Base-by-base conservation (phyloP, 257 asterid species). In the Rhazya stricta region DNA sequence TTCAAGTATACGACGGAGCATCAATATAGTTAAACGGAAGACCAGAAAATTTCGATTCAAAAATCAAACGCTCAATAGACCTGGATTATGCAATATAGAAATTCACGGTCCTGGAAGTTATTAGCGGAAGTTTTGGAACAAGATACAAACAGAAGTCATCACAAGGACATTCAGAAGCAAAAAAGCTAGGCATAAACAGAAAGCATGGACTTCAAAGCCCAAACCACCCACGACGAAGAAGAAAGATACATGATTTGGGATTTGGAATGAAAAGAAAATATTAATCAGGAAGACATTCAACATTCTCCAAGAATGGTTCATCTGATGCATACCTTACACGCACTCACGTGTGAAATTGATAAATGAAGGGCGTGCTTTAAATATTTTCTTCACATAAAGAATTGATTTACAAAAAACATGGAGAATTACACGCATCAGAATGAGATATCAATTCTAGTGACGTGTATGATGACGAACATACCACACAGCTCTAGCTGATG, bases 81-180 rank as follows among this genome's bases (percentile, higher is more conserved):
- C 21, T 12, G 25, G 13, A 54, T 50, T 16, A 51, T 37, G 21
- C 34, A 56, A 62, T 3, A 41, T 1, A 42, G 74, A 56, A 54
- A 56, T 56, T 5, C 30, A 32, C 42, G 23, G 75, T 23, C 76
- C 51, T 48, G 56, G 39, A 67, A 77, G 41, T 45, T 50, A 43
- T 69, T 16, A 76, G 42, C 76, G 32, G 76, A 77, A 48, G 32
- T 32, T 9, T 43, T 9, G 63, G 48, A 69, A 58, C 15, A 42
- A 43, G 70, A 53, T 58, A 66, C 15, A 65, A 73, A 71, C 71
- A 70, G 57, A 53, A 53, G 7, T 43, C 48, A 29, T 67, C 74
- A 73, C 62, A 27, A 63, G 62, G 71, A 19, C 65, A 73, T 65
- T 72, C 77, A 51, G 25, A 65, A 65, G 74, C 74, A 65, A 72